Percentiles rank a stretch among this genome's conserved stretches.
Evolutionary conservation across 1,284 basidiomycete genomes (phyloP).

Genomic region (Neonothopanus nambi): DNA sequence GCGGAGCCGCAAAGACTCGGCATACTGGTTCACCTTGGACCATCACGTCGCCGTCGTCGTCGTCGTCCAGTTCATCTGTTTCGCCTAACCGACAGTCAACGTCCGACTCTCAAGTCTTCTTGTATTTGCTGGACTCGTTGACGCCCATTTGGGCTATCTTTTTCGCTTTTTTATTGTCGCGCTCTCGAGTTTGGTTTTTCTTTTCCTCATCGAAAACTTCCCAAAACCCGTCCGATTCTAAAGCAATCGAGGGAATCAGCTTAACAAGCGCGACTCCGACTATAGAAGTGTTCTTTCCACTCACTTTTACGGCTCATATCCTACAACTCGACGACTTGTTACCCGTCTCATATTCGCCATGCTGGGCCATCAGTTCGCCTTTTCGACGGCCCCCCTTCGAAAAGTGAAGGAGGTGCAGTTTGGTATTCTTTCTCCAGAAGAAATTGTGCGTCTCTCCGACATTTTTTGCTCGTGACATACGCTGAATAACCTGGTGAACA

Average conservation of each 20-base stretch:
- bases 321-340: not conserved
- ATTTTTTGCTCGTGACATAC: slow-evolving; percentile 16
- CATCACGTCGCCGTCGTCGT: slow-evolving; percentile 12
- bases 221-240: slow-evolving; percentile 1
- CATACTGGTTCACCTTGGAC: slow-evolving; percentile 11
- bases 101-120: not conserved
- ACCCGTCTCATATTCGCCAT: slow-evolving; percentile 39
- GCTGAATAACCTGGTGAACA: slow-evolving; percentile 35
- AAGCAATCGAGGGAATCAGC: not conserved
- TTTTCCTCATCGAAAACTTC: not conserved
- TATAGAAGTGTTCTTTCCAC: not conserved
- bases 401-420: slow-evolving; percentile 99
- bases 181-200: not conserved
- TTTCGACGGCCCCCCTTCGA: slow-evolving; percentile 90
- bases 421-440: slow-evolving; percentile 99
- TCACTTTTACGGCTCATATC: not conserved
- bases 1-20: slow-evolving; percentile 12
- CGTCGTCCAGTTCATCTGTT: slow-evolving; percentile 5
- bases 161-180: slow-evolving; percentile 4
- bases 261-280: not conserved
- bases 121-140: slow-evolving; percentile 2
- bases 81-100: not conserved
- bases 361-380: slow-evolving; percentile 86
- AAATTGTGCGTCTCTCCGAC: slow-evolving; percentile 75
- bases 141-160: not conserved